phyloP scores from a whole-genome alignment of 768 basidiomycete species.

The Termitomyces sp. region DNA sequence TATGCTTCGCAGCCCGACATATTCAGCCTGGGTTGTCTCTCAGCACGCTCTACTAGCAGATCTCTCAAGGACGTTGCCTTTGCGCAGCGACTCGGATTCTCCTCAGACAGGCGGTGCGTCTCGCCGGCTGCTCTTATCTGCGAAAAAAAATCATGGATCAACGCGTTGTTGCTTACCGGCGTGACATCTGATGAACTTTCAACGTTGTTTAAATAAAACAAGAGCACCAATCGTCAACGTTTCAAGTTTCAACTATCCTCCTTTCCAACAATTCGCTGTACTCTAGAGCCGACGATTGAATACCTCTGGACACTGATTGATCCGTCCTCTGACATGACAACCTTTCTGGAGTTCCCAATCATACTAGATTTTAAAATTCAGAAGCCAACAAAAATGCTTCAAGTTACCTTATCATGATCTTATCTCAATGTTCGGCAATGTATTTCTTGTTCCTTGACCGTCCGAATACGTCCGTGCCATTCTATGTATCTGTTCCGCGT shows the following conservation, averaged over 20 bases:
- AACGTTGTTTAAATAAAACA: neutral
- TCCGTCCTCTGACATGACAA: neutral
- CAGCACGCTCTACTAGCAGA: neutral
- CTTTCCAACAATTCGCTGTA: neutral
- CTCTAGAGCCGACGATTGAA: too few species aligned
- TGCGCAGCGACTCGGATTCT: neutral
- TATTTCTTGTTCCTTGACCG: neutral
- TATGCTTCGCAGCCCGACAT: slow-evolving; percentile 5
- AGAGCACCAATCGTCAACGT: neutral
- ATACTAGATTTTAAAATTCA: too few species aligned
- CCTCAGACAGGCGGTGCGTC: neutral
- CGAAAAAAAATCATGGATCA: neutral
- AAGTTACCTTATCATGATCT: neutral
- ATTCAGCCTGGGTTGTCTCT: slow-evolving; percentile 1
- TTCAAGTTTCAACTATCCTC: too few species aligned
- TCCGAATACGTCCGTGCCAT: neutral
- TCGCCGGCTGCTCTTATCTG: neutral
- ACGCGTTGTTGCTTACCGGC: neutral
- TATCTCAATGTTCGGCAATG: neutral
- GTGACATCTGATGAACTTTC: neutral
- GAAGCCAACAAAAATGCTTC: too few species aligned
- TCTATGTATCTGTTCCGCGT: neutral
- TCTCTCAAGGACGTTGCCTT: neutral
- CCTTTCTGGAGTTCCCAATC: neutral
- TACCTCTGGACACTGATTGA: neutral